Percentiles rank a stretch among this genome's conserved stretches.
phyloP scores from a whole-genome alignment of 23 red algal species.

The Agarophyton chilense region DNA sequence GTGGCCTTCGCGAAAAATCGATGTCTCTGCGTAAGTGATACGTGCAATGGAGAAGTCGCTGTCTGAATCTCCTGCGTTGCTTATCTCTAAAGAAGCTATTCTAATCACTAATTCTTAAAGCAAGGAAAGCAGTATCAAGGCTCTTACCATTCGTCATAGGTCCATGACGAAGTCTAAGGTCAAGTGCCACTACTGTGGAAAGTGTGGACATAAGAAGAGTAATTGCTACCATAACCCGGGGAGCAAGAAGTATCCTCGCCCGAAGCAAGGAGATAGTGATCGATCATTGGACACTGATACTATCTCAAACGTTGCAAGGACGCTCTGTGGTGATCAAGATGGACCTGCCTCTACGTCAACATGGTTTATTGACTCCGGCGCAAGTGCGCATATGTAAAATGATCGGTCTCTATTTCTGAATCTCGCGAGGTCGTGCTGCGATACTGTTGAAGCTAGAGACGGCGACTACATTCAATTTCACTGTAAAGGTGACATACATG shows the following conservation, averaged over 20 bases:
- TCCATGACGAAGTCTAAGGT: background rate
- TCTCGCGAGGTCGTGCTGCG: background rate
- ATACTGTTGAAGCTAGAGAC: slow-evolving; percentile 14
- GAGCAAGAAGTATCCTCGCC: background rate
- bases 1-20: slow-evolving; percentile 23
- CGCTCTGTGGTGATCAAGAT: background rate
- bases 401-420: background rate
- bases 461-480: background rate
- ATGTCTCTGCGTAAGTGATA: slow-evolving; percentile 10
- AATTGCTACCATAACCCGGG: slow-evolving; percentile 49
- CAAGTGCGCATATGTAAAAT: slow-evolving; percentile 31
- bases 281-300: background rate
- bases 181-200: slow-evolving; percentile 44
- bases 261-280: background rate
- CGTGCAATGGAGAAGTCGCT: background rate
- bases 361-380: slow-evolving; percentile 46
- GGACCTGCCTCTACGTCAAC: background rate
- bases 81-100: background rate
- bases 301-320: background rate
- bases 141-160: background rate
- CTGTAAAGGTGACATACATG: background rate
- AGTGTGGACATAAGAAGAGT: background rate
- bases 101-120: background rate
- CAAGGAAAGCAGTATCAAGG: background rate
- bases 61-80: background rate